phyloP scores from a whole-genome alignment of 2,329 filamentous ascomycete species.

The Aspergillus pseudoglaucus region DNA sequence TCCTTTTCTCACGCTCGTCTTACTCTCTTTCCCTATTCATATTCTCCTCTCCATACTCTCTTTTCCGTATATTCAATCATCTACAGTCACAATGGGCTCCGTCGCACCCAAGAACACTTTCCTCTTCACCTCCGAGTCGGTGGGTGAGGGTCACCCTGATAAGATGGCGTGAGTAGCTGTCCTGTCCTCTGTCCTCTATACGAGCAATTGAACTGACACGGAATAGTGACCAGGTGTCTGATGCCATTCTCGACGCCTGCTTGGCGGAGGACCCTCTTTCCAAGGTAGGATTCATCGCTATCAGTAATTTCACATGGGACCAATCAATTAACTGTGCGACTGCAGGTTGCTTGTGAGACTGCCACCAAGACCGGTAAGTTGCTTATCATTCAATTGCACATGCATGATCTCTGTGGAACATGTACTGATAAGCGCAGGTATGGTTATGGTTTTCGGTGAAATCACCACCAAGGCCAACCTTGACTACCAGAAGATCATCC shows the following conservation, averaged over 20 bases:
- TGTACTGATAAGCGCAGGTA: slow-evolving; percentile 33
- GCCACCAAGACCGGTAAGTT: slow-evolving; percentile 91
- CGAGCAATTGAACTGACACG: slow-evolving; percentile 12
- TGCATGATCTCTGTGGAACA: not conserved
- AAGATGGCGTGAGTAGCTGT: slow-evolving; percentile 67
- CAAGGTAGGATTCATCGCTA: slow-evolving; percentile 54
- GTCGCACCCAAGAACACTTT: slow-evolving; percentile 52
- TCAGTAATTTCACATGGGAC: slow-evolving; percentile 1
- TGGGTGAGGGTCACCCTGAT: slow-evolving; percentile 86
- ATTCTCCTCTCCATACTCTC: slow-evolving; percentile 5
- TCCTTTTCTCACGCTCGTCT: not conserved
- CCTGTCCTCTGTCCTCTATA: slow-evolving; percentile 5
- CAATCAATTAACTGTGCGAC: slow-evolving; percentile 2
- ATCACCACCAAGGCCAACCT: slow-evolving; percentile 94
- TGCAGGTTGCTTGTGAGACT: slow-evolving; percentile 83
- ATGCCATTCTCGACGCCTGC: slow-evolving; percentile 98
- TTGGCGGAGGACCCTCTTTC: slow-evolving; percentile 89
- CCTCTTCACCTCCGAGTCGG: slow-evolving; percentile 85
- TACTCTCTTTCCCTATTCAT: slow-evolving; percentile 3
- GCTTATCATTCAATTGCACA: slow-evolving; percentile 2
- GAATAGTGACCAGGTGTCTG: slow-evolving; percentile 82
- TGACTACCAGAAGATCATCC: slow-evolving; percentile 98
- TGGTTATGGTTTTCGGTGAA: slow-evolving; percentile 99
- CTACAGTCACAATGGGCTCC: slow-evolving; percentile 54
- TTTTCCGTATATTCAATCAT: slow-evolving; percentile 9